Base-by-base conservation (phyloP, 2,329 filamentous ascomycete genomes). In the Colletotrichum simmondsii region DNA sequence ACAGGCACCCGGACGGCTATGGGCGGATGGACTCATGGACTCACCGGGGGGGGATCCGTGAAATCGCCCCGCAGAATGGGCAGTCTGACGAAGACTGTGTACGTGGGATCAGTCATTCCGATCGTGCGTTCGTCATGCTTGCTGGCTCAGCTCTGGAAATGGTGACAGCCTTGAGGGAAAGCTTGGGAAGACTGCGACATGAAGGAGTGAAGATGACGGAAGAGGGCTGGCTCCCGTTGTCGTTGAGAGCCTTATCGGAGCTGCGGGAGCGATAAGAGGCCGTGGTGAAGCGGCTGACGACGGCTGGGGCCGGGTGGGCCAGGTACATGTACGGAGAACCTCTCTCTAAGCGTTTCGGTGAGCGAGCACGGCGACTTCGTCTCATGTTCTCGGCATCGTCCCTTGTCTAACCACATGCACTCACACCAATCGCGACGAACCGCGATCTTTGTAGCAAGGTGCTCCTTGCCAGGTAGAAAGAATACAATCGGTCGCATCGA, bases 11-110 rank as follows among this genome's bases (percentile, higher is more conserved):
- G 71, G 71, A 66, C 26, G 71, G 65, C 64, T 54, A 46, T 16
- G 63, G 30, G 64, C 32, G 22, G 58, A 71, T 54, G 62, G 72
- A 81, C 89, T 81, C 88, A 70, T 56, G 63, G 71, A 81, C 89
- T 81, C 88, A 95, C 95, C 75, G 93, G 92, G 59, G 94, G 93
- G 70, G 97, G 97, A 83, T 99, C 96, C 74, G 95, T 90, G 84
- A 99, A 99, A 78, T 94, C 91, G 53, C 93, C 93, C 69, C 97
- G 90, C 46, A 93, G 90, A 79, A 98, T 97, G 28, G 97, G 97
- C n/a, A 98, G 89, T 75, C 95, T 90, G 75, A 99, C 90, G 78
- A 97, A 94, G 72, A 97, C 92, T 16, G 94, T 97, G 81, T 90
- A 92, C 46, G 82, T 86, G 56, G 88, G 87, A 66, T 90, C 87